A percentile compares a stretch with the other conserved stretches of the same genome.
phyloP scores from a whole-genome alignment of 1,284 basidiomycete genomes.

The Cutaneotrichosporon sp. region DNA sequence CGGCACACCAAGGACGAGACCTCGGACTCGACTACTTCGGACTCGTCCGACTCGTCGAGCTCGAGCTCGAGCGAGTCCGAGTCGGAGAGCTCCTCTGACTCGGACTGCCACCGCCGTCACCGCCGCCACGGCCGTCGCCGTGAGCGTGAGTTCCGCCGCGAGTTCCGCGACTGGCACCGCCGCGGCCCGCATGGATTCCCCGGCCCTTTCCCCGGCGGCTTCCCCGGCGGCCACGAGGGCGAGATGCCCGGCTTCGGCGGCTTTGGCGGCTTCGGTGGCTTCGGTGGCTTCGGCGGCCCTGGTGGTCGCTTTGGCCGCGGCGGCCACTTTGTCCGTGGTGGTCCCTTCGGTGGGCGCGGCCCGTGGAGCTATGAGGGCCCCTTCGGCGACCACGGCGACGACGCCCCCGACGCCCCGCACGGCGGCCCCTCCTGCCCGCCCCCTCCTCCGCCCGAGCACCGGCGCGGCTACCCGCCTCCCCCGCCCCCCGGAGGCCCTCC shows the following conservation, averaged over 20 bases:
- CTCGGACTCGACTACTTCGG: conserved; percentile 1
- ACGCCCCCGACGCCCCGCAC: too few relatives aligned
- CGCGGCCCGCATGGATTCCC: neutral
- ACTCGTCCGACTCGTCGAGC: neutral
- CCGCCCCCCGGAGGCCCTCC: neutral
- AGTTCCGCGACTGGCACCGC: neutral
- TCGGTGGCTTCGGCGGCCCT: too few relatives aligned
- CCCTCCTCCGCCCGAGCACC: too few relatives aligned
- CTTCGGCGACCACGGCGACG: neutral
- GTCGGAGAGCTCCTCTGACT: too few relatives aligned
- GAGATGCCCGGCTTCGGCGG: too few relatives aligned
- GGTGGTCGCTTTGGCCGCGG: neutral
- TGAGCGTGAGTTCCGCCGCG: neutral
- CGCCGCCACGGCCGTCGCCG: neutral
- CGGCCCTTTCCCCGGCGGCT: too few relatives aligned
- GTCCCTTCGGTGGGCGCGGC: neutral
- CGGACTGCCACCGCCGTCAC: neutral
- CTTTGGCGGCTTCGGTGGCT: too few relatives aligned
- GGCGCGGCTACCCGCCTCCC: too few relatives aligned
- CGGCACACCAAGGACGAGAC: conserved; percentile 2
- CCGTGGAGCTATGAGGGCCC: neutral
- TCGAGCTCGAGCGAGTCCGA: neutral
- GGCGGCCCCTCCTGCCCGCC: too few relatives aligned
- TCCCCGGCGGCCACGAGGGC: neutral
- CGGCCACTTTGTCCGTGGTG: neutral